Evolutionary conservation across 805 yeast species (phyloP).

Genomic region (Wickerhamiella cacticola): DNA sequence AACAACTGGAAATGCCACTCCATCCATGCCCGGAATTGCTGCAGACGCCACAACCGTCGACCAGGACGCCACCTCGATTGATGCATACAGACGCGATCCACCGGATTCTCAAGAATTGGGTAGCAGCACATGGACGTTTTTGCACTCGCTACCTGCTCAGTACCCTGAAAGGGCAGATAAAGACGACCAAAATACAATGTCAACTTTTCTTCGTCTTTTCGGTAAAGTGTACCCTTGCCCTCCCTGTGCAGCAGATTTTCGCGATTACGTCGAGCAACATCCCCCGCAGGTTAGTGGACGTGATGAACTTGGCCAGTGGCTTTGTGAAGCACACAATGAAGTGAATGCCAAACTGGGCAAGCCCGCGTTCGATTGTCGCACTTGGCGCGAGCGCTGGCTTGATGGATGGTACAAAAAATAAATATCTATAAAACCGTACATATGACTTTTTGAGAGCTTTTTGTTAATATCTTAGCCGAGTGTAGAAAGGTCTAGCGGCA

Average conservation of each 20-base stretch:
- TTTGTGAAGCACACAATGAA: slow-evolving; percentile 88
- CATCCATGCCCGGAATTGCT: not conserved
- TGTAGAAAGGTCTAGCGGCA: slow-evolving; percentile 55
- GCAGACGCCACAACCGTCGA: slow-evolving; percentile 10
- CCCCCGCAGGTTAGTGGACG: slow-evolving; percentile 36
- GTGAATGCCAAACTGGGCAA: slow-evolving; percentile 85
- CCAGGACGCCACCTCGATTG: not conserved
- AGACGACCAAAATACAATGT: slow-evolving; percentile 58
- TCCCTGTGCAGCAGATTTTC: slow-evolving; percentile 83
- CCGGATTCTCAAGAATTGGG: slow-evolving; percentile 80
- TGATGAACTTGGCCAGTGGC: slow-evolving; percentile 78
- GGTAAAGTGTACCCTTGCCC: slow-evolving; percentile 84
- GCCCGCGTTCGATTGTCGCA: slow-evolving; percentile 69
- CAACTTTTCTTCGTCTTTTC: slow-evolving; percentile 54
- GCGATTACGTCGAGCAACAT: slow-evolving; percentile 40
- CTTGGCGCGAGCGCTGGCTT: slow-evolving; percentile 91
- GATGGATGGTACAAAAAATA: slow-evolving; percentile 57
- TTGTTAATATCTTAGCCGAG: not conserved
- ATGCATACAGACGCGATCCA: slow-evolving; percentile 49
- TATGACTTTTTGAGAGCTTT: not conserved
- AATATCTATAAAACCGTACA: not conserved
- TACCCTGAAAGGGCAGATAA: slow-evolving; percentile 62
- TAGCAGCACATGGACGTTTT: slow-evolving; percentile 78
- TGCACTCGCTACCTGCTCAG: slow-evolving; percentile 81
- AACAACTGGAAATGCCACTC: not conserved